A percentile compares a stretch with the other conserved stretches of the same genome.
Conservation (phyloP, 148 eudicot species). For the Amaranthus hypochondriacus region DNA sequence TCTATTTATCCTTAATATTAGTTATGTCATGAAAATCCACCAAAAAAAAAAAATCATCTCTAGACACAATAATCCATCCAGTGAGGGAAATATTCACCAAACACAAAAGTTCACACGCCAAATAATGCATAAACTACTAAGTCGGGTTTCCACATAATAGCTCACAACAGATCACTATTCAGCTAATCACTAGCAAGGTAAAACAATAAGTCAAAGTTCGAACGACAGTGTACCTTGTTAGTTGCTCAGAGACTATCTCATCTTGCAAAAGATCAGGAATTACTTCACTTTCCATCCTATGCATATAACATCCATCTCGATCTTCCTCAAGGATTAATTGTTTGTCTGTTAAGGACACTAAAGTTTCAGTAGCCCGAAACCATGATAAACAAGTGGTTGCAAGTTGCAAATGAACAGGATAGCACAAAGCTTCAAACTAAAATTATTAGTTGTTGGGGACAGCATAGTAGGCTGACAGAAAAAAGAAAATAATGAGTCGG, state of each 20-base stretch:
- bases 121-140: neutral
- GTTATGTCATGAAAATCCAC: too few relatives aligned
- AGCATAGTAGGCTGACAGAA: neutral
- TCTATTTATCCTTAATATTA: too few relatives aligned
- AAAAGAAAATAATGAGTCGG: neutral
- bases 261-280: slow-evolving; percentile 53
- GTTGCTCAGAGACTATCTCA: slow-evolving; percentile 94
- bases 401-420: neutral
- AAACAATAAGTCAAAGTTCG: neutral
- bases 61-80: too few relatives aligned
- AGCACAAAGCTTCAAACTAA: neutral
- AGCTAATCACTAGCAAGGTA: neutral
- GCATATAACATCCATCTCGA: slow-evolving; percentile 26
- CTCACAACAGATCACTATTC: neutral
- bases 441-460: neutral
- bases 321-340: slow-evolving; percentile 17
- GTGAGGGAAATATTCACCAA: too few relatives aligned
- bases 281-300: slow-evolving; percentile 25
- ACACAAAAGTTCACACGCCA: too few relatives aligned
- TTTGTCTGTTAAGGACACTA: slow-evolving; percentile 27
- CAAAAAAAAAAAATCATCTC: too few relatives aligned
- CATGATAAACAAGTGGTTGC: neutral
- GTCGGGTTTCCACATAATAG: neutral
- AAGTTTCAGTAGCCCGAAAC: neutral
- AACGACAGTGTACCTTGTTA: slow-evolving; percentile 53